Percentiles rank a stretch among this genome's conserved stretches.
These are phyloP conservation scores for Metarhizium sp. DNA, from an alignment of 2,329 filamentous ascomycete species.

Conservation along the genomic window DNA sequence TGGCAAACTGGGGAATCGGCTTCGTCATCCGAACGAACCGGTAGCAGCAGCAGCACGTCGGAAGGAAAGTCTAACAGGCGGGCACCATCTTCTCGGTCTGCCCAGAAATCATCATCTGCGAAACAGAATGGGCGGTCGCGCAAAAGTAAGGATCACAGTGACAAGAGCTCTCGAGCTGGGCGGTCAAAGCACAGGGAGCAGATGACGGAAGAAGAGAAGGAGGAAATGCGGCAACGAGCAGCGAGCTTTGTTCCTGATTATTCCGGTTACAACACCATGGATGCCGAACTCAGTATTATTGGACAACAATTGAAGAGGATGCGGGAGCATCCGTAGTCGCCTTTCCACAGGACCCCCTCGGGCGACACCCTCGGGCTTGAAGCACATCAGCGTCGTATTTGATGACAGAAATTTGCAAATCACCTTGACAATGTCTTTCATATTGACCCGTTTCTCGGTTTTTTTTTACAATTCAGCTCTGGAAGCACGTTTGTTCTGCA, in stretches of 20 bases:
- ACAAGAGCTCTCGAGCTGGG: background rate
- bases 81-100: background rate
- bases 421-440: background rate
- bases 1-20: background rate
- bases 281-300: conserved; percentile 8
- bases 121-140: background rate
- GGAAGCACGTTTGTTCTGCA: background rate
- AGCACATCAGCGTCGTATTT: background rate
- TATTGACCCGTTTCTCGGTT: background rate
- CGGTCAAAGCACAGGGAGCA: background rate
- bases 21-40: background rate
- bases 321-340: background rate
- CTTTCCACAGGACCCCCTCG: background rate
- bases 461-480: background rate
- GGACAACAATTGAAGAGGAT: conserved; percentile 4
- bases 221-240: conserved; percentile 1
- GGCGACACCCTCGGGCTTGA: background rate
- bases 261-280: conserved; percentile 7
- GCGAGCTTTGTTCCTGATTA: conserved; percentile 5
- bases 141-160: background rate
- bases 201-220: background rate
- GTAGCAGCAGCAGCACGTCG: background rate
- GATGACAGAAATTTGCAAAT: background rate
- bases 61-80: background rate
- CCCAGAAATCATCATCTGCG: background rate